phyloP scores from a whole-genome alignment of 2,329 filamentous ascomycete species.

The Bretziella fagacearum region DNA sequence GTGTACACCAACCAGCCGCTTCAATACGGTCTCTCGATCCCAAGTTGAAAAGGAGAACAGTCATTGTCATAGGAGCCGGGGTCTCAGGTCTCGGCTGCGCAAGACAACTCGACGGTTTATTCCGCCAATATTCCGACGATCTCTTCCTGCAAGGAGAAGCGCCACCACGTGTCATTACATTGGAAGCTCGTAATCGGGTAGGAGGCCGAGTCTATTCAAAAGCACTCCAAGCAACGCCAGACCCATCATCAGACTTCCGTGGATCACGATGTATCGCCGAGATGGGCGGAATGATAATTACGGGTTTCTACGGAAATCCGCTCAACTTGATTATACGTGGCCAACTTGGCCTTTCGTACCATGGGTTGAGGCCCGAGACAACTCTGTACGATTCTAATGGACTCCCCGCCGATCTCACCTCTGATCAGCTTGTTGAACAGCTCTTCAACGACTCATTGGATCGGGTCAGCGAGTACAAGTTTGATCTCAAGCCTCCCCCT shows the following conservation, averaged over 20 bases:
- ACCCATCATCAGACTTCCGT: slow-evolving; percentile 28
- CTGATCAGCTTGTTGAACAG: slow-evolving; percentile 72
- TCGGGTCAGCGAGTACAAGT: slow-evolving; percentile 77
- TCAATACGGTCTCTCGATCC: slow-evolving; percentile 20
- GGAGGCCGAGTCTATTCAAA: slow-evolving; percentile 89
- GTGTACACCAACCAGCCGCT: slow-evolving; percentile 34
- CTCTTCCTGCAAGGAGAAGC: slow-evolving; percentile 49
- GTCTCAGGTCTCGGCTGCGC: slow-evolving; percentile 86
- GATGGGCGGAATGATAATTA: slow-evolving; percentile 96
- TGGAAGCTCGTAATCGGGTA: slow-evolving; percentile 76
- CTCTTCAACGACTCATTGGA: slow-evolving; percentile 92
- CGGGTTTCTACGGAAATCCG: slow-evolving; percentile 93
- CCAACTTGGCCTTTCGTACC: slow-evolving; percentile 75
- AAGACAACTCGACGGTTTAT: slow-evolving; percentile 74
- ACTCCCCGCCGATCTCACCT: slow-evolving; percentile 55
- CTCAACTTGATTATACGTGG: slow-evolving; percentile 80
- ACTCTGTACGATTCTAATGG: slow-evolving; percentile 80
- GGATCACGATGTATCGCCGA: slow-evolving; percentile 64
- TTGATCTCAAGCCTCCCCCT: slow-evolving; percentile 51
- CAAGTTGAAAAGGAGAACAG: slow-evolving; percentile 42
- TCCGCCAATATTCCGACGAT: slow-evolving; percentile 57
- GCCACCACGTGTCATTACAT: slow-evolving; percentile 56
- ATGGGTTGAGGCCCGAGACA: slow-evolving; percentile 60
- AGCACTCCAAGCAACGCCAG: slow-evolving; percentile 41
- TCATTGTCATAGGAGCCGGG: slow-evolving; percentile 84